Base-by-base conservation (phyloP, 208 protist species). In the Trypanosoma vivax region DNA sequence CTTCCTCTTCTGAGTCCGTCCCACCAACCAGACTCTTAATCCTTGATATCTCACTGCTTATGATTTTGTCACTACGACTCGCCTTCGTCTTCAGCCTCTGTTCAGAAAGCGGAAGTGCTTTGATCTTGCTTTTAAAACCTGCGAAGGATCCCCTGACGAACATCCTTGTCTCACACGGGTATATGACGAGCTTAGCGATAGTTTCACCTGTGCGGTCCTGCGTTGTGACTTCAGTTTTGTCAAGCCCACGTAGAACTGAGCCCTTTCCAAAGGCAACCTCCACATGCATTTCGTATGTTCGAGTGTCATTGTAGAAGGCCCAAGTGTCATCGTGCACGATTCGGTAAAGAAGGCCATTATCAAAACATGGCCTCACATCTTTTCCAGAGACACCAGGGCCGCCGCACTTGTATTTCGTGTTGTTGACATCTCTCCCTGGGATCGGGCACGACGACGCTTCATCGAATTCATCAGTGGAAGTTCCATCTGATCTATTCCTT, bases 51-150 rank as follows among this genome's bases (percentile, higher is more conserved):
- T 61, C 60, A 16, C 14, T n/a, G 52, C 60, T 21, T 38, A 60
- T 60, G 9, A 23, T 11, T 28, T 53, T 27, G 7, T 47, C 9
- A 18, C 55, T 65, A 2, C 29, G 0, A 23, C 39, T 28, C n/a
- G 28, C 42, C 33, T 39, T 51, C 11, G 3, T 9, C 28, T 56
- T 23, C n/a, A 65, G 37, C 37, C 50, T 51, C 18, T 81, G 76
- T 27, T 86, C 78, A 5, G 77, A 64, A 28, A 92, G 54, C 3
- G 84, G 77, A 49, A 78, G 45, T 25, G 73, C 58, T 24, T 73
- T 65, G 31, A 80, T 80, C 30, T 65, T 49, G 33, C 61, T 60
- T 19, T 50, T 37, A 19, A 51, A 58, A 6, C 65, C 41, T 9
- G 51, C 4, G 21, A 68, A 33, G 13, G 33, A 34, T n/a, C 62